Evolutionary conservation across 2,329 filamentous ascomycete genomes (phyloP), one percentile per base, ranked within the genome.

Genomic region (Scedosporium boydii): DNA sequence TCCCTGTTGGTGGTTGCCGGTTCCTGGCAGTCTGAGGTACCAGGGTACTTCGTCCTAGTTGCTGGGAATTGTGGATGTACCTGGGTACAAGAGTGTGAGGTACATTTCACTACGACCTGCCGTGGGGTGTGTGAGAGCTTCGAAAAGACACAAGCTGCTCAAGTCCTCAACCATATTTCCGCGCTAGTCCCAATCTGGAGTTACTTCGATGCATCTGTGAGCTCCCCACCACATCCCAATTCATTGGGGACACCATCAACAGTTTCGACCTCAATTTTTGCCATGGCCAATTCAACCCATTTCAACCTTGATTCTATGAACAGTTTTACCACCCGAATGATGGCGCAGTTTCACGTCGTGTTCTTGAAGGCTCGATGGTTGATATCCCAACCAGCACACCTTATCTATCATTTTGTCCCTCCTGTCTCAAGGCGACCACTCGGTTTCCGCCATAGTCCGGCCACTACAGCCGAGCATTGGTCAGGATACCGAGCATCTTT

Each of bases 151-250:
- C 10, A 38, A 14, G 51, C 51, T 55, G 51, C 51, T 26, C 51
- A 38, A 38, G 34, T 38, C 67, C 77, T 78, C 77, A 78, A 78
- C 76, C 75, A 79, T 77, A 76, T 76, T 70, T 44, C 21, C 7
- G 57, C 58, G 63, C 75, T 75, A 76, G 64, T 6, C 73, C 69
- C 44, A 63, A 68, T 65, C 16, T 0, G 67, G 73, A 26, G 68
- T 71, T 27, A 56, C 26, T 5, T 26, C 27, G 51, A 42, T 21
- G 26, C n/a, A 7, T 18, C 29, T 18, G 9, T 16, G 23, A 57
- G 51, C 51, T 62, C 60, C 48, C 51, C 60, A 62, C 60, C 60
- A 58, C 21, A 57, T 29, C 34, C 60, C 60, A 62, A 59, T 62
- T 59, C 55, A 62, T 63, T 63, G 62, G 60, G 60, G 60, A 58